These are phyloP conservation scores for Croton laevigatus DNA, from an alignment of 441 rosid genomes.

Conservation along the genomic window DNA sequence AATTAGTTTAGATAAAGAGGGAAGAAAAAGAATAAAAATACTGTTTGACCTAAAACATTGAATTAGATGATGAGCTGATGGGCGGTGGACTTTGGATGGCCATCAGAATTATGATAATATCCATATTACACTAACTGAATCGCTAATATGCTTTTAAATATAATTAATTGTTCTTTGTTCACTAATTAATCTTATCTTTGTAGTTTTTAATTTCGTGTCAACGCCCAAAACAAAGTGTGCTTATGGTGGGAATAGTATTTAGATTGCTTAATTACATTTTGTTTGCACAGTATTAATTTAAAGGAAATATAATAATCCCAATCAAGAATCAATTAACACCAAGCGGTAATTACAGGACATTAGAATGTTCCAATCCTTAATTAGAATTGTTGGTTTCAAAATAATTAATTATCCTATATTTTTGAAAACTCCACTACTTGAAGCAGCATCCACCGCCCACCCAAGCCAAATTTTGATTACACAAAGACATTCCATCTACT, in stretches of 20 bases:
- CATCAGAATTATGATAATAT: background rate
- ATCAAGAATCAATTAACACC: background rate
- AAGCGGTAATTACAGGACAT: conserved; percentile 2
- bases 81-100: conserved; percentile 4
- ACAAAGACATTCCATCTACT: too few relatives aligned
- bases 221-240: background rate
- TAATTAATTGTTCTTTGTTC: background rate
- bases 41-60: too few relatives aligned
- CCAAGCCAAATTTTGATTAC: too few relatives aligned
- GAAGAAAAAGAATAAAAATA: too few relatives aligned
- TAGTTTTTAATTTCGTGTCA: too few relatives aligned
- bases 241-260: conserved; percentile 10
- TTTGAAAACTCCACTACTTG: background rate
- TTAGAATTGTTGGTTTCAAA: background rate
- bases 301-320: background rate
- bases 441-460: conserved; percentile 3
- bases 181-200: background rate
- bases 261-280: conserved; percentile 1
- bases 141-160: too few relatives aligned
- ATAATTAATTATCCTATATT: too few relatives aligned
- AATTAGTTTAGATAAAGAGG: too few relatives aligned
- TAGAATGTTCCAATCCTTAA: background rate
- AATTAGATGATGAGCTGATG: conserved; percentile 23
- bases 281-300: background rate
- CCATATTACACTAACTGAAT: too few relatives aligned